phyloP scores from a whole-genome alignment of 2,329 filamentous ascomycete genomes.

The Colletotrichum kahawae region DNA sequence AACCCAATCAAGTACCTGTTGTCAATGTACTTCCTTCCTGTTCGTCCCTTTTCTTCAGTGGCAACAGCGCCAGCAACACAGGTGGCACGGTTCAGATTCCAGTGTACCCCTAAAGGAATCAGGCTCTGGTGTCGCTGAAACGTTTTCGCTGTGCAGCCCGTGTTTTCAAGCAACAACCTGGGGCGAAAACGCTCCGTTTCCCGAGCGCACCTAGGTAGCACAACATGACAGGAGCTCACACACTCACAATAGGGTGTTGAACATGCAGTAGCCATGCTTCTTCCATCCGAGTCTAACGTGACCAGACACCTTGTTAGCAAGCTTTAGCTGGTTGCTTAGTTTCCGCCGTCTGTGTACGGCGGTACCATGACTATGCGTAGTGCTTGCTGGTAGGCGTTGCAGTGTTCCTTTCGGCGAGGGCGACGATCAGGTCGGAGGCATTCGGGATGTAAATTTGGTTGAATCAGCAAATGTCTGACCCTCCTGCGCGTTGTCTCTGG shows the following conservation, averaged over 20 bases:
- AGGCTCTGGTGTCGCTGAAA: not conserved
- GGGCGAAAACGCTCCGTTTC: not conserved
- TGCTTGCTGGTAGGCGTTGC: not conserved
- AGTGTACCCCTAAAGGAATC: not conserved
- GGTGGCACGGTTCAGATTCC: not conserved
- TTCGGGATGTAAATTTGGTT: not conserved
- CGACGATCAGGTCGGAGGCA: conserved; percentile 6
- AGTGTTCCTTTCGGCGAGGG: conserved; percentile 1
- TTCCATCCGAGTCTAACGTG: conserved; percentile 1
- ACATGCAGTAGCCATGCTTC: not conserved
- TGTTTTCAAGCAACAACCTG: not conserved
- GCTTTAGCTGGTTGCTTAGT: not conserved
- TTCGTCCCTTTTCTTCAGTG: conserved; percentile 4
- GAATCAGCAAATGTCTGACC: conserved; percentile 12
- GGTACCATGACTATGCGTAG: not conserved
- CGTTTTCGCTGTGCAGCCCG: not conserved
- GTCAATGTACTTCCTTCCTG: not conserved
- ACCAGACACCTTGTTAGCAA: not conserved
- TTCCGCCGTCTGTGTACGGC: not conserved
- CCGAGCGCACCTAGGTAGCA: not conserved
- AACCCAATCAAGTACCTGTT: not conserved
- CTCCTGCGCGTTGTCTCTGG: not conserved
- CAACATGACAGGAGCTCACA: not conserved
- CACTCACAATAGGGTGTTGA: not conserved
- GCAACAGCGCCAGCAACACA: not conserved